Conservation (phyloP, 2,329 filamentous ascomycete genomes). For the Alternaria ethzedia region DNA sequence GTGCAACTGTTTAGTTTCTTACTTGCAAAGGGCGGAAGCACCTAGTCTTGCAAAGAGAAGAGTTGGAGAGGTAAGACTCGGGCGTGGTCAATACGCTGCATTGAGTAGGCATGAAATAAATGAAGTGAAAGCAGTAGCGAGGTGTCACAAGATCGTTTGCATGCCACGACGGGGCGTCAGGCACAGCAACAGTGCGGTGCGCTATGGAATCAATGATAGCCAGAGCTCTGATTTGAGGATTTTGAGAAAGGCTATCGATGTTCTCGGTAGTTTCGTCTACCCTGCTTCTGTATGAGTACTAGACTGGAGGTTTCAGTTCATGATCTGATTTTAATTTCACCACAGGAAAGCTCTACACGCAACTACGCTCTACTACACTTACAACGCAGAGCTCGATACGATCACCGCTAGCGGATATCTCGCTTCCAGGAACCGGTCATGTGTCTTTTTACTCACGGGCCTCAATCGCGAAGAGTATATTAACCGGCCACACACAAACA, state of each 20-base stretch:
- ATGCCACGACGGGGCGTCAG: not conserved
- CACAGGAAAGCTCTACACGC: not conserved
- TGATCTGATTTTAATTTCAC: not conserved
- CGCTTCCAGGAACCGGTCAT: slow-evolving; percentile 13
- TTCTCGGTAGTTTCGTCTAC: not conserved
- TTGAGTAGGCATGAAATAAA: not conserved
- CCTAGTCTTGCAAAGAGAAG: not conserved
- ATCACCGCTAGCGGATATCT: not conserved
- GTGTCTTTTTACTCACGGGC: slow-evolving; percentile 15
- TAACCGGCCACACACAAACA: slow-evolving; percentile 17
- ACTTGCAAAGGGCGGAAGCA: not conserved
- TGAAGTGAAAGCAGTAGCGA: not conserved
- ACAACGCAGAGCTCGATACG: not conserved
- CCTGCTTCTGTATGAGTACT: not conserved
- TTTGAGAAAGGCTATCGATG: not conserved
- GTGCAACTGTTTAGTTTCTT: not conserved
- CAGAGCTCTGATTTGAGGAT: not conserved
- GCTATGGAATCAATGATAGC: not conserved
- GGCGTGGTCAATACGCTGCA: not conserved
- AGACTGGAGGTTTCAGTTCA: not conserved
- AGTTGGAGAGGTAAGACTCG: not conserved
- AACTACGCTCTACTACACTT: not conserved
- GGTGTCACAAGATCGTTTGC: not conserved
- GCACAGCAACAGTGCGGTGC: not conserved
- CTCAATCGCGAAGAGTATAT: slow-evolving; percentile 17